phyloP scores from a whole-genome alignment of 441 rosid species.

The Erodium moschatum region DNA sequence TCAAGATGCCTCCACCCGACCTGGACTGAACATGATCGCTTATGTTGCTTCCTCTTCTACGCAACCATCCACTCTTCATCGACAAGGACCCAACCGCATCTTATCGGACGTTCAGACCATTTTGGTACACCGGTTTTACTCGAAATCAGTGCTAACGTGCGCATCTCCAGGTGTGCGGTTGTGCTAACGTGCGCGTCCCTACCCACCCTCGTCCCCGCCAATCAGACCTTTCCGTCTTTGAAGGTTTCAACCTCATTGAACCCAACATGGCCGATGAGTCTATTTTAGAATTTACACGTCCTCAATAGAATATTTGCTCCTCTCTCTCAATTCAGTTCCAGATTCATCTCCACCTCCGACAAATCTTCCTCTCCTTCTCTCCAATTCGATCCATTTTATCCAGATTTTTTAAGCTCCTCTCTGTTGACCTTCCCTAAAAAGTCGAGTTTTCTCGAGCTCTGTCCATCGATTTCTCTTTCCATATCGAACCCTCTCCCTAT shows the following conservation, averaged over 20 bases:
- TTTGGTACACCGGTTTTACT: too few species aligned
- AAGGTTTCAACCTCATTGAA: not conserved
- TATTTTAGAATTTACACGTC: too few species aligned
- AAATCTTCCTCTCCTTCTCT: not conserved
- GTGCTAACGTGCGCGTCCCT: not conserved
- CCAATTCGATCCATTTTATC: not conserved
- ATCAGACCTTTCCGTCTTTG: not conserved
- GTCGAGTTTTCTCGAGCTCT: not conserved
- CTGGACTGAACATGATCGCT: too few species aligned
- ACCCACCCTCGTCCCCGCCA: not conserved
- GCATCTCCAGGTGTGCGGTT: not conserved
- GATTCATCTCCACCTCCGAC: not conserved
- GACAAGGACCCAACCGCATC: too few species aligned
- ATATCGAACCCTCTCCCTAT: not conserved
- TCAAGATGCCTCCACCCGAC: too few species aligned
- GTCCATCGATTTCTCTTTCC: not conserved
- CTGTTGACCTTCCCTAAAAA: not conserved
- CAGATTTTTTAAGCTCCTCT: not conserved
- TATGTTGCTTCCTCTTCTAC: too few species aligned
- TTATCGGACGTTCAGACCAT: too few species aligned
- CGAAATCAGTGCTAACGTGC: too few species aligned
- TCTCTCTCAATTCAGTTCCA: not conserved
- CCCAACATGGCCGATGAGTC: too few species aligned
- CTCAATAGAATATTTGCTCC: not conserved
- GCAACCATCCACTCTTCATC: too few species aligned